Percentiles rank a stretch among this genome's conserved stretches.
Evolutionary conservation across 1,139 yeast genomes (phyloP).

Genomic region (Geotrichum carabidarum): DNA sequence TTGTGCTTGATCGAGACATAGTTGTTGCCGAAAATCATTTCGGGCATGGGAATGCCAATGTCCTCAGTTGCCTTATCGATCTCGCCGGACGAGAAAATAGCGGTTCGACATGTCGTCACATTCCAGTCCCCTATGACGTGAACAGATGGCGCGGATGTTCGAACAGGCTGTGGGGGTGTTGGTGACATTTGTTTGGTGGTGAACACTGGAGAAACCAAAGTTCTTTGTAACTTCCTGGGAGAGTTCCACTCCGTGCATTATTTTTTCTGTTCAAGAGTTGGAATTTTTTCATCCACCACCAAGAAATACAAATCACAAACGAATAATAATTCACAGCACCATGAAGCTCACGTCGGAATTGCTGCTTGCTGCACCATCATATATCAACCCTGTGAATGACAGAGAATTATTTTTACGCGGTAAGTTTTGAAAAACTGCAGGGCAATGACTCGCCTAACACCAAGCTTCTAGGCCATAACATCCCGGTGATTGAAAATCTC

Average conservation of each 20-base stretch:
- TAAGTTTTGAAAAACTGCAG: conserved; percentile 12
- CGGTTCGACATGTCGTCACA: conserved; percentile 63
- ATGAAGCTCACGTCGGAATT: conserved; percentile 55
- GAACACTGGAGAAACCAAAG: background rate
- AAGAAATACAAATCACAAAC: background rate
- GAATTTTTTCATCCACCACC: conserved; percentile 3
- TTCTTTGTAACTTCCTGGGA: background rate
- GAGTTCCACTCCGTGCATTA: background rate
- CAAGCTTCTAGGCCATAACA: conserved; percentile 30
- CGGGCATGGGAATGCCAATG: conserved; percentile 82
- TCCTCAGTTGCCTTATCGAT: conserved; percentile 62
- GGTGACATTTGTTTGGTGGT: background rate
- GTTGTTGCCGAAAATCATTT: conserved; percentile 95
- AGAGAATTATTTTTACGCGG: conserved; percentile 45
- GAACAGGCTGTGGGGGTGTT: background rate
- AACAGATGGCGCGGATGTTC: background rate
- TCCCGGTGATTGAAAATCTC: conserved; percentile 44
- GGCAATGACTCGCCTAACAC: background rate
- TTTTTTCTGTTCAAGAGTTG: background rate
- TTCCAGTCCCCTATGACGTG: conserved; percentile 60
- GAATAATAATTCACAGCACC: background rate
- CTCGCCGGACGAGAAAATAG: conserved; percentile 71
- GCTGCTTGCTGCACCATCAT: conserved; percentile 48
- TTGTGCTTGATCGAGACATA: conserved; percentile 47
- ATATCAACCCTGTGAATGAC: conserved; percentile 45